These are phyloP conservation scores for Colletotrichum lupini DNA, from an alignment of 2,329 filamentous ascomycete genomes.

Conservation along the genomic window DNA sequence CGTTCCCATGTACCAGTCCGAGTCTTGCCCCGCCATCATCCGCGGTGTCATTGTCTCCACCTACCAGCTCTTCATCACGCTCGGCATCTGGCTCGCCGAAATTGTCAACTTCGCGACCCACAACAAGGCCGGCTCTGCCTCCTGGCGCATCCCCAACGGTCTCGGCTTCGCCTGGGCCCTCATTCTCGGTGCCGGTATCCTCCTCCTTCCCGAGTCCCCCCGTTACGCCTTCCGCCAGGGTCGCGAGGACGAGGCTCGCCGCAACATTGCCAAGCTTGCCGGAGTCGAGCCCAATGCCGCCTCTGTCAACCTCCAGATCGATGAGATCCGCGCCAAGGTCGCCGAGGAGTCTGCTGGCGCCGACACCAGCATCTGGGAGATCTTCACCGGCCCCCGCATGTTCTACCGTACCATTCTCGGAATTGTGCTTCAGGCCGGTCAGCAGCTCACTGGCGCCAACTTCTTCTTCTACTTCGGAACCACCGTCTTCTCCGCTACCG, in stretches of 20 bases:
- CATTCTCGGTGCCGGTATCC: constrained; percentile 60
- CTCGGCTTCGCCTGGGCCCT: constrained; percentile 67
- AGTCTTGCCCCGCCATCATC: constrained; percentile 72
- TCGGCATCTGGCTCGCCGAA: constrained; percentile 71
- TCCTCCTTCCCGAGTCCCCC: constrained; percentile 66
- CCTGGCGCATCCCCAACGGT: constrained; percentile 73
- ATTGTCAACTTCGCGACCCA: constrained; percentile 73
- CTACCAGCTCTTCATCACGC: constrained; percentile 77
- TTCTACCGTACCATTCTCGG: constrained; percentile 72
- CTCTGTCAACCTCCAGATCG: constrained; percentile 59
- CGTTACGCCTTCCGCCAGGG: constrained; percentile 62
- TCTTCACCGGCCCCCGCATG: constrained; percentile 76
- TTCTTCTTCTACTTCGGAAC: constrained; percentile 76
- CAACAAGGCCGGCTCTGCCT: constrained; percentile 53
- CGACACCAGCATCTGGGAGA: constrained; percentile 64
- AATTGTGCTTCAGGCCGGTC: constrained; percentile 71
- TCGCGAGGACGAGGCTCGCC: constrained; percentile 58
- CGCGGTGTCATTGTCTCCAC: constrained; percentile 71
- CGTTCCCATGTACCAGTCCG: constrained; percentile 76
- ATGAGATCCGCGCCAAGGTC: constrained; percentile 63
- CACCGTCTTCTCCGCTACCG: constrained; percentile 74
- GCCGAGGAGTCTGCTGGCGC: constrained; percentile 57
- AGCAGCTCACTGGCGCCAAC: constrained; percentile 76
- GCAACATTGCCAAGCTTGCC: constrained; percentile 58
- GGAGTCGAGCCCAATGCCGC: constrained; percentile 52